Conservation (phyloP, 2,329 filamentous ascomycete genomes). For the Elsinoe batatas region DNA sequence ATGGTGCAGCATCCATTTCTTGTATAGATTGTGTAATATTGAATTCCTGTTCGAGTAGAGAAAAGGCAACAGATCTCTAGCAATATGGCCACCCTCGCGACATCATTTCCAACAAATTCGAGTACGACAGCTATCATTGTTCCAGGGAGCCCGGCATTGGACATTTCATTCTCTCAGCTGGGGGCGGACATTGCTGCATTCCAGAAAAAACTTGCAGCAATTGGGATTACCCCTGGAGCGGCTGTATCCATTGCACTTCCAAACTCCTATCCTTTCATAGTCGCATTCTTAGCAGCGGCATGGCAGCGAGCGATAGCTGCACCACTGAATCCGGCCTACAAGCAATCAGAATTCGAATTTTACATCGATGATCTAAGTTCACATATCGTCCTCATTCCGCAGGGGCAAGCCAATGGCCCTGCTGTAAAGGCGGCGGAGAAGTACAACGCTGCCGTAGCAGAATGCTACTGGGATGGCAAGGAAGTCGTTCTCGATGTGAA, state of each 20-base stretch:
- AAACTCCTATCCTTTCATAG: constrained; percentile 82
- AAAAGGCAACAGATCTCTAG: neutral
- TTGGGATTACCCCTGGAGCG: constrained; percentile 59
- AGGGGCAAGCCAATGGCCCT: constrained; percentile 55
- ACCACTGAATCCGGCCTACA: constrained; percentile 80
- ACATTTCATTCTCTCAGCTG: constrained; percentile 61
- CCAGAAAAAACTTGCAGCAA: constrained; percentile 65
- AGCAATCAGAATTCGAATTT: constrained; percentile 83
- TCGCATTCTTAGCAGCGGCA: constrained; percentile 75
- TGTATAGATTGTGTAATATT: neutral
- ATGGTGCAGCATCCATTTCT: neutral
- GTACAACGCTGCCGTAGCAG: constrained; percentile 75
- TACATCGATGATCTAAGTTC: constrained; percentile 83
- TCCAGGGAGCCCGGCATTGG: constrained; percentile 55
- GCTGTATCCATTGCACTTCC: constrained; percentile 74
- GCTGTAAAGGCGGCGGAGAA: constrained; percentile 68
- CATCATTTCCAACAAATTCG: constrained; percentile 45
- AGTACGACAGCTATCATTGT: constrained; percentile 59
- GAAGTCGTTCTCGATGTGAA: constrained; percentile 72
- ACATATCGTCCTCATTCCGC: constrained; percentile 64
- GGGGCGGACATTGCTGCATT: constrained; percentile 57
- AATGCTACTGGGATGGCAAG: constrained; percentile 67
- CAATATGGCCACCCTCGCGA: constrained; percentile 48
- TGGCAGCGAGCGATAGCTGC: constrained; percentile 77
- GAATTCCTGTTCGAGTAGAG: neutral